phyloP scores from a whole-genome alignment of 257 asterid genomes.

The Osmanthus fragrans region DNA sequence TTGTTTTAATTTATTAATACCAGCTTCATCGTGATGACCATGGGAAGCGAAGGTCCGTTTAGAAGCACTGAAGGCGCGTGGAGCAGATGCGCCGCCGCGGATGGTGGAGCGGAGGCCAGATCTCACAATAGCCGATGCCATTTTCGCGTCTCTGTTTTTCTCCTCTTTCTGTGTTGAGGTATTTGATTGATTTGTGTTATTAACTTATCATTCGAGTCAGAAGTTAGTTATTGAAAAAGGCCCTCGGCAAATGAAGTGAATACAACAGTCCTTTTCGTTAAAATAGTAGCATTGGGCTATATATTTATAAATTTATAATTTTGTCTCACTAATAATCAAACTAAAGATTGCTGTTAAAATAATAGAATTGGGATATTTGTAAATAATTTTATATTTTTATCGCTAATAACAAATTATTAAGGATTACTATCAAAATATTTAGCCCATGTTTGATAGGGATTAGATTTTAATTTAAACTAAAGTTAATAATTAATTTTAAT shows the following conservation, averaged over 20 bases:
- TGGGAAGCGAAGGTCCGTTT: constrained; percentile 69
- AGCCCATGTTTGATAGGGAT: too few relatives aligned
- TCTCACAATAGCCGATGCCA: constrained; percentile 88
- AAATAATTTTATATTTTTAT: too few relatives aligned
- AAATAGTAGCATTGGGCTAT: too few relatives aligned
- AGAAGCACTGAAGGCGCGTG: constrained; percentile 46
- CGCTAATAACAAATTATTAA: too few relatives aligned
- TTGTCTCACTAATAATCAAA: too few relatives aligned
- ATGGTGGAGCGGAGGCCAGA: constrained; percentile 80
- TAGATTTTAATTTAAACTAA: too few relatives aligned
- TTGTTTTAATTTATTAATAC: constrained; percentile 34
- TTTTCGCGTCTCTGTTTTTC: constrained; percentile 14
- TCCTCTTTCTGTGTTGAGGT: not conserved
- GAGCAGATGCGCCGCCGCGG: constrained; percentile 58
- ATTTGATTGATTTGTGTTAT: not conserved
- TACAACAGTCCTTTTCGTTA: too few relatives aligned
- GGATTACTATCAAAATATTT: too few relatives aligned
- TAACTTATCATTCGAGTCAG: not conserved
- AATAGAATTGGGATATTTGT: too few relatives aligned
- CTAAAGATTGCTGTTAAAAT: too few relatives aligned
- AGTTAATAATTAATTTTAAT: too few relatives aligned
- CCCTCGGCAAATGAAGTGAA: not conserved
- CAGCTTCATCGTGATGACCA: constrained; percentile 74
- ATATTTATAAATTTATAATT: too few relatives aligned
- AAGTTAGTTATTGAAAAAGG: not conserved